Percentiles rank a stretch among this genome's conserved stretches.
phyloP scores from a whole-genome alignment of 2,329 filamentous ascomycete genomes.

The Fusarium goolgardi region DNA sequence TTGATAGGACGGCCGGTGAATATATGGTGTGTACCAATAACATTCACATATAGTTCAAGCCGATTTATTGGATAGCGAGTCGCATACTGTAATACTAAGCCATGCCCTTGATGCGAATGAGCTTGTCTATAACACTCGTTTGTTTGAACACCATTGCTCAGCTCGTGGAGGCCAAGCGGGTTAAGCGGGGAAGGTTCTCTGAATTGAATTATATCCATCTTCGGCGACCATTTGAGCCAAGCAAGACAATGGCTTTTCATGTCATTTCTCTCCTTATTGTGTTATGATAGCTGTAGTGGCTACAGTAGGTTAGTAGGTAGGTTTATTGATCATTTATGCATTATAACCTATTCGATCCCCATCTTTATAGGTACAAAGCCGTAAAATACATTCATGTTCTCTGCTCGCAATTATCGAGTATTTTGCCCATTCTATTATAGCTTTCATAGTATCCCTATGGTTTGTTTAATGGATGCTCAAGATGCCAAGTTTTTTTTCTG shows the following conservation, averaged over 20 bases:
- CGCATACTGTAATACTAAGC: background rate
- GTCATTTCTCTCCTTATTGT: background rate
- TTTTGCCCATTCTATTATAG: too few relatives aligned
- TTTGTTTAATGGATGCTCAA: background rate
- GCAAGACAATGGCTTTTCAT: background rate
- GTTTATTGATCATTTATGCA: background rate
- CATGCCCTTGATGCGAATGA: too few relatives aligned
- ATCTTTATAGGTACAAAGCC: background rate
- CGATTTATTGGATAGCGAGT: background rate
- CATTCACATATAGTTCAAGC: background rate
- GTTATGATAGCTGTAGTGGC: background rate
- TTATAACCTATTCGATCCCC: background rate
- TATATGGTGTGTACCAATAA: background rate
- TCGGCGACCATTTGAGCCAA: background rate
- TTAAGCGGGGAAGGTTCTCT: background rate
- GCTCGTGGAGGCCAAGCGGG: background rate
- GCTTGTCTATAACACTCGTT: too few relatives aligned
- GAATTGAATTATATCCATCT: too few relatives aligned
- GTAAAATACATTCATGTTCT: background rate
- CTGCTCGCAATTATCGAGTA: background rate
- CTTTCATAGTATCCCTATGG: too few relatives aligned
- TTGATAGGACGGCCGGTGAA: background rate
- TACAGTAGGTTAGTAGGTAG: background rate
- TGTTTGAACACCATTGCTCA: background rate
- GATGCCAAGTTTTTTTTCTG: background rate